phyloP scores from a whole-genome alignment of 1,284 basidiomycete species.

The Pterula multifida region DNA sequence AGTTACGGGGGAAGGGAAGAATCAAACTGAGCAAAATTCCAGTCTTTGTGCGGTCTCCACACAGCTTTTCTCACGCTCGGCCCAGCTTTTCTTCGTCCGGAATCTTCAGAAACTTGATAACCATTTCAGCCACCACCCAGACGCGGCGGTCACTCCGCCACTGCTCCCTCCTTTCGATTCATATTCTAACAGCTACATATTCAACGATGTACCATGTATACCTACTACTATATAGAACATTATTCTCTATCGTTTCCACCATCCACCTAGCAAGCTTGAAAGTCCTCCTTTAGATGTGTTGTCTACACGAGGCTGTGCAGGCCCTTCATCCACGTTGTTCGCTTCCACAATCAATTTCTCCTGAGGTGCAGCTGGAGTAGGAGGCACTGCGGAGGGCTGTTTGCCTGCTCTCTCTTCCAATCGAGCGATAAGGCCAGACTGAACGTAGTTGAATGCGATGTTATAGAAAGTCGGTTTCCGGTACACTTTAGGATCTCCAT shows the following conservation, averaged over 20 bases:
- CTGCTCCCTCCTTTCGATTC: not conserved
- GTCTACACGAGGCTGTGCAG: not conserved
- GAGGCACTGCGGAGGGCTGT: constrained; percentile 11
- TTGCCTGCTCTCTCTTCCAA: constrained; percentile 63
- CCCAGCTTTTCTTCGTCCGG: not conserved
- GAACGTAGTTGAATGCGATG: constrained; percentile 87
- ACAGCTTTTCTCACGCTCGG: constrained; percentile 1
- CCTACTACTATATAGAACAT: not conserved
- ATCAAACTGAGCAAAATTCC: constrained; percentile 12
- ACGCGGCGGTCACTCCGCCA: not conserved
- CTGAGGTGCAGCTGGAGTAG: not conserved
- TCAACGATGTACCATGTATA: too few relatives aligned
- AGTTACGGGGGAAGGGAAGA: constrained; percentile 29
- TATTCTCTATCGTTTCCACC: constrained; percentile 23
- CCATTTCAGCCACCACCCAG: not conserved
- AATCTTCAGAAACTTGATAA: not conserved
- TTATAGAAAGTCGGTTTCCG: constrained; percentile 89
- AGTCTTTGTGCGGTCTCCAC: not conserved
- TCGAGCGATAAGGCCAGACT: constrained; percentile 63
- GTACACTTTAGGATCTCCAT: constrained; percentile 32
- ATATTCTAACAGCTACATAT: too few relatives aligned
- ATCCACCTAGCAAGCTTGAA: constrained; percentile 31
- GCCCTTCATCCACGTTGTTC: not conserved
- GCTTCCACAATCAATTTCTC: not conserved
- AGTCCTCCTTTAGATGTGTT: constrained; percentile 19